Evolutionary conservation across 371 early-diverging fungal species (phyloP), one percentile per base, ranked within the genome.

Genomic region (Batrachochytrium dendrobatidis): DNA sequence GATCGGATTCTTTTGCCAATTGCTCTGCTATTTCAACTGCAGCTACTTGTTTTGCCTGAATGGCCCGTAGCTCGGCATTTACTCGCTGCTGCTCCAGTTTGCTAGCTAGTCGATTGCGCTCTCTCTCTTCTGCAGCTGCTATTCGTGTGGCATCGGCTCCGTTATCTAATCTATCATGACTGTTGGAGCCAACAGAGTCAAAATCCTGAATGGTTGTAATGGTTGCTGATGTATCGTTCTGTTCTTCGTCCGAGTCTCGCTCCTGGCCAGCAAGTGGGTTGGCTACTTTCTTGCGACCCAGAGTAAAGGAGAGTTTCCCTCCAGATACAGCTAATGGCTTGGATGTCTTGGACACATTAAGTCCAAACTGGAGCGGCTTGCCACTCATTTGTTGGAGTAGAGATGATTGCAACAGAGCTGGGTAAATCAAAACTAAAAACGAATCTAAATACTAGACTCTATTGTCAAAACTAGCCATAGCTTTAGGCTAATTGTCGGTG

Each of bases 1-100:
- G 85, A 71, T 94, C 92, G 63, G 86, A 79, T 52, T 83, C 84
- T 1, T 90, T 64, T 8, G 90, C 90, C 65, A 77, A 76, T 46
- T 79, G 72, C 49, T 86, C 82, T 55, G 76, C 72, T 54, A 81
- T 77, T 60, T 58, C 73, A 55, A 53, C 69, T 48, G 49, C 43
- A 52, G 34, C 32, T 1, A 18, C 17, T 29, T 59, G 43, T 45
- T 56, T 55, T n/a, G 50, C 39, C 55, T 68, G 64, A n/a, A 68
- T 56, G 6, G 64, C 57, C n/a, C 64, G 53, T 49, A 68, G 52
- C 56, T 68, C 63, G 51, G 22, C 3, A 46, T 63, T 68, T 0
- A 68, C 62, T 12, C 56, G 54, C 30, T 31, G 48, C 45, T 60
- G 61, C 45, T 59, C 60, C 3, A 18, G 24, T 30, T 20, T 20